phyloP scores from a whole-genome alignment of 768 basidiomycete genomes.

The Amanita thiersii region DNA sequence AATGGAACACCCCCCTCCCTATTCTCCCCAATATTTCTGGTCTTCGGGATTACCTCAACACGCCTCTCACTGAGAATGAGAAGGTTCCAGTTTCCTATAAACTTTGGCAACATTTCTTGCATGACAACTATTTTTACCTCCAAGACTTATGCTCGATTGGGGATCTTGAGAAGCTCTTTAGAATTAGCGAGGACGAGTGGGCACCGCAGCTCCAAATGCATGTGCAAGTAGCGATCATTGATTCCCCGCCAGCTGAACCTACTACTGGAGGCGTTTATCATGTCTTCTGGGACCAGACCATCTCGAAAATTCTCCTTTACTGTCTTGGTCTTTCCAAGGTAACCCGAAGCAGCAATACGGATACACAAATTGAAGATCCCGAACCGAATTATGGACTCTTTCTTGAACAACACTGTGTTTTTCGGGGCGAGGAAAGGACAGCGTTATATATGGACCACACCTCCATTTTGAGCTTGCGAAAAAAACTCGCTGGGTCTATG shows the following conservation, averaged over 20 bases:
- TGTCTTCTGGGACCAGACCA: background rate
- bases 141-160: too few relatives aligned
- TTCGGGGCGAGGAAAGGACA: slow-evolving; percentile 6
- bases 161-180: background rate
- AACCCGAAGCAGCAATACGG: background rate
- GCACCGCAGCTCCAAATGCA: background rate
- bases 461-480: slow-evolving; percentile 5
- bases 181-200: background rate
- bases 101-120: too few relatives aligned
- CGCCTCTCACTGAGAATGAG: too few relatives aligned
- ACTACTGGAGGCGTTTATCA: background rate
- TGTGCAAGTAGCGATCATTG: background rate
- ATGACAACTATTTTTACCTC: too few relatives aligned
- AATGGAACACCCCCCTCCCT: too few relatives aligned
- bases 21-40: too few relatives aligned
- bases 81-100: too few relatives aligned
- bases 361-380: background rate
- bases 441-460: background rate
- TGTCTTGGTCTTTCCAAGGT: background rate
- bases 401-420: slow-evolving; percentile 1
- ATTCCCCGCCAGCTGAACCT: background rate
- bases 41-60: too few relatives aligned
- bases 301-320: background rate
- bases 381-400: slow-evolving; percentile 6
- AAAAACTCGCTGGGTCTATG: slow-evolving; percentile 6